Evolutionary conservation across 2,329 filamentous ascomycete genomes (phyloP), one percentile per base, ranked within the genome.

Genomic region (Cytospora piceae): DNA sequence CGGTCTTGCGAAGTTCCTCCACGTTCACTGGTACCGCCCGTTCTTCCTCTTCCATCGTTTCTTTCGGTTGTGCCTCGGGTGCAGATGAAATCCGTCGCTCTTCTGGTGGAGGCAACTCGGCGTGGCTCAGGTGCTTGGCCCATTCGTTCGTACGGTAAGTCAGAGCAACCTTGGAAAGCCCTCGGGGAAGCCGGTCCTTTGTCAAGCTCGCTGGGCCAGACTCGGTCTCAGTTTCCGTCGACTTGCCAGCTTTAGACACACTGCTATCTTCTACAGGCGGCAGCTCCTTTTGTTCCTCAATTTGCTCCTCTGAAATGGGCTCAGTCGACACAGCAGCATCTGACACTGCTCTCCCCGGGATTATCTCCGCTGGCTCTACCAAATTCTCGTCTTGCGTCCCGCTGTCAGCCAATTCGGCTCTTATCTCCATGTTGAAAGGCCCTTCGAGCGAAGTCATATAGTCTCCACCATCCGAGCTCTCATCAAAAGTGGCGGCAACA

Each of bases 131-230:
- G 75, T 97, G 93, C 75, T 97, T 97, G 0, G 93, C 93, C 94
- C 94, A 98, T 78, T 98, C 94, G 70, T 96, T 96, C 1, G 93
- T 97, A 65, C 94, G 87, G 74, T 95, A 96, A 0, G 90, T 91
- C 74, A 92, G 81, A 1, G 93, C 90, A 11, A 96, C 85, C 67
- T 87, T 89, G 1, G 93, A 95, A 39, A 93, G 77, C 15, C 87
- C 86, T n/a, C 83, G 80, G 0, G 92, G 91, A 12, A 96, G 82
- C 14, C 82, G 82, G 4, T 87, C 86, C 68, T 83, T 84, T 6
- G 84, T 87, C 66, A 90, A 75, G 56, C 78, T 85, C 20, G 76
- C 77, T 9, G 79, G 75, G 17, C 78, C 77, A 2, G 84, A 83
- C 2, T 77, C 76, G 0, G 71, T 46, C 14, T 63, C 73, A 0